These are phyloP conservation scores for Fusarium sterilihyphosum DNA, from an alignment of 2,329 filamentous ascomycete genomes.

Conservation along the genomic window DNA sequence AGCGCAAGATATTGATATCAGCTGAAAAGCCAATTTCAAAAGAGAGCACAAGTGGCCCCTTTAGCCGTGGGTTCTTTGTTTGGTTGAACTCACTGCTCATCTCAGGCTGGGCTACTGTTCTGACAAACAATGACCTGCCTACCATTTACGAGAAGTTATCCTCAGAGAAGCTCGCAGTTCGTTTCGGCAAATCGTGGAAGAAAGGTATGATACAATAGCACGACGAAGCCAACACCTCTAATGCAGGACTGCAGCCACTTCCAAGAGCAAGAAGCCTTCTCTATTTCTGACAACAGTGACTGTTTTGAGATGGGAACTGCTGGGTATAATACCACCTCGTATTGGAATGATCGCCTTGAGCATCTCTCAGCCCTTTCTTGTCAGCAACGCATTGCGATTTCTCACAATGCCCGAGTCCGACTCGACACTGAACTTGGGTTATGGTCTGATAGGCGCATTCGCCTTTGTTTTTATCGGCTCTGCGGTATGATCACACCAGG, in stretches of 20 bases:
- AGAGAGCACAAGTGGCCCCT: conserved; percentile 58
- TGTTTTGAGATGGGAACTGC: conserved; percentile 46
- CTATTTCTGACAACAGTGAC: conserved; percentile 41
- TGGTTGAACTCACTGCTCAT: conserved; percentile 57
- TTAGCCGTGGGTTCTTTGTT: conserved; percentile 47
- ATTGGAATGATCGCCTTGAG: conserved; percentile 43
- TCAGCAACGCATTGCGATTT: conserved; percentile 44
- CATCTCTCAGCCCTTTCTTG: conserved; percentile 47
- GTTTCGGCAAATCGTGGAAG: conserved; percentile 40
- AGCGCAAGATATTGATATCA: conserved; percentile 47
- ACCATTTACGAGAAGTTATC: conserved; percentile 45
- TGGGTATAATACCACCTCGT: conserved; percentile 42
- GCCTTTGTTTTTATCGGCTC: conserved; percentile 46
- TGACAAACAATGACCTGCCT: conserved; percentile 45
- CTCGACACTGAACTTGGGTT: conserved; percentile 41
- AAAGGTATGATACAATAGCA: conserved; percentile 19
- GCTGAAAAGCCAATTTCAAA: conserved; percentile 55
- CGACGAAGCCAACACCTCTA: not conserved
- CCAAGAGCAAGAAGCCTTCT: conserved; percentile 35
- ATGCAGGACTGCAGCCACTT: conserved; percentile 13
- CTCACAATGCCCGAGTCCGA: conserved; percentile 40
- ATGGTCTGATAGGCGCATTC: conserved; percentile 47
- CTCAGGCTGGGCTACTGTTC: conserved; percentile 54
- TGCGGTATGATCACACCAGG: conserved; percentile 30
- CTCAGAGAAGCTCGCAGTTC: conserved; percentile 41